phyloP scores from a whole-genome alignment of 1,284 basidiomycete species.

The Austroboletus niveus region DNA sequence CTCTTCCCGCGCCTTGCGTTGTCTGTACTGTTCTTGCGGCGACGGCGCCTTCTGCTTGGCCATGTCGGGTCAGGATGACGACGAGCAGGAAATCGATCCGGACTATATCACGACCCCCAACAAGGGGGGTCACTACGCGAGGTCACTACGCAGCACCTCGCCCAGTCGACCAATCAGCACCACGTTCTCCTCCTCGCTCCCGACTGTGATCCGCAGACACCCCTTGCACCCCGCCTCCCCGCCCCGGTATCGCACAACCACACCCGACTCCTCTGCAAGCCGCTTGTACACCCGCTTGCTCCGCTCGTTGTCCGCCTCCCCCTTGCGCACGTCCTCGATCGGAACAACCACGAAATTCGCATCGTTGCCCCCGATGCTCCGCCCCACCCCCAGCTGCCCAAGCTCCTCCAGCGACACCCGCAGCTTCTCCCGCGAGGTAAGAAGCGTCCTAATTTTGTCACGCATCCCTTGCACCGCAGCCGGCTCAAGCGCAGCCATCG shows the following conservation, averaged over 20 bases:
- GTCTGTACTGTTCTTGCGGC: constrained; percentile 62
- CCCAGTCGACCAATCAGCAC: constrained; percentile 48
- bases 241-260: constrained; percentile 90
- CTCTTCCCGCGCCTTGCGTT: constrained; percentile 59
- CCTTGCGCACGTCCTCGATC: constrained; percentile 68
- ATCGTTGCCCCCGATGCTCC: constrained; percentile 77
- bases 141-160: constrained; percentile 31
- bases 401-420: constrained; percentile 49
- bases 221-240: constrained; percentile 85
- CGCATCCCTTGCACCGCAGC: constrained; percentile 66
- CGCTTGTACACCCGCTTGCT: constrained; percentile 63
- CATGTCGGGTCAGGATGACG: constrained; percentile 36
- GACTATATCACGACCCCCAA: too few species aligned
- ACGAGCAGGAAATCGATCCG: too few species aligned
- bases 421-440: constrained; percentile 57
- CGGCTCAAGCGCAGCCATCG: constrained; percentile 74
- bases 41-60: constrained; percentile 56
- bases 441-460: constrained; percentile 61
- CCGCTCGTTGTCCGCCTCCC: constrained; percentile 19
- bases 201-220: constrained; percentile 89
- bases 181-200: constrained; percentile 79
- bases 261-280: constrained; percentile 83
- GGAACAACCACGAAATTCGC: constrained; percentile 93
- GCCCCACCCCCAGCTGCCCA: constrained; percentile 59
- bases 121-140: too few species aligned